These are phyloP conservation scores for Mycena citricolor DNA, from an alignment of 1,284 basidiomycete genomes.

Conservation along the genomic window DNA sequence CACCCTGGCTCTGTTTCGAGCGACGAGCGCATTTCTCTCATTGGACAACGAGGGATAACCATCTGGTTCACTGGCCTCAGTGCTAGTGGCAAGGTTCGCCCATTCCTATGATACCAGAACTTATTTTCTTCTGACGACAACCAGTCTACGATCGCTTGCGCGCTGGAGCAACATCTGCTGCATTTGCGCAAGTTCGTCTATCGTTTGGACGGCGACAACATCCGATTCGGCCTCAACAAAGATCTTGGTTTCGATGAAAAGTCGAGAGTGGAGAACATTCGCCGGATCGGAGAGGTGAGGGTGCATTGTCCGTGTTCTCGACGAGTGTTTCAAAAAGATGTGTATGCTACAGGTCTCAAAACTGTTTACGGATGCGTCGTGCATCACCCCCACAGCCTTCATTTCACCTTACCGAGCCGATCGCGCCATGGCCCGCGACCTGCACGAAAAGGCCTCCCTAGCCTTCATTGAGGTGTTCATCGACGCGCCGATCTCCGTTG, in stretches of 20 bases:
- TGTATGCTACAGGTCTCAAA: constrained; percentile 80
- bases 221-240: constrained; percentile 97
- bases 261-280: constrained; percentile 96
- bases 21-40: constrained; percentile 65
- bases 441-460: constrained; percentile 75
- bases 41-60: constrained; percentile 83
- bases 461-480: constrained; percentile 95
- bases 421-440: constrained; percentile 78
- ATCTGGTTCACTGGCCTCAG: constrained; percentile 96
- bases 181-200: constrained; percentile 86
- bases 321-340: background rate
- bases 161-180: constrained; percentile 94
- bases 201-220: constrained; percentile 95
- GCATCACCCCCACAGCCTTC: constrained; percentile 91
- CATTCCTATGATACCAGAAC: constrained; percentile 1
- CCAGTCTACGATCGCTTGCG: constrained; percentile 96
- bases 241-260: constrained; percentile 96
- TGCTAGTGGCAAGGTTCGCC: constrained; percentile 81
- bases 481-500: constrained; percentile 87
- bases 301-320: constrained; percentile 1
- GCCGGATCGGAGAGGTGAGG: constrained; percentile 90
- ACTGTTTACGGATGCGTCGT: constrained; percentile 87
- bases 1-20: constrained; percentile 73
- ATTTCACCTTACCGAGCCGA: constrained; percentile 97
- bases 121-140: constrained; percentile 2